phyloP scores from a whole-genome alignment of 371 early-diverging fungal genomes.

The Mortierella sp. region DNA sequence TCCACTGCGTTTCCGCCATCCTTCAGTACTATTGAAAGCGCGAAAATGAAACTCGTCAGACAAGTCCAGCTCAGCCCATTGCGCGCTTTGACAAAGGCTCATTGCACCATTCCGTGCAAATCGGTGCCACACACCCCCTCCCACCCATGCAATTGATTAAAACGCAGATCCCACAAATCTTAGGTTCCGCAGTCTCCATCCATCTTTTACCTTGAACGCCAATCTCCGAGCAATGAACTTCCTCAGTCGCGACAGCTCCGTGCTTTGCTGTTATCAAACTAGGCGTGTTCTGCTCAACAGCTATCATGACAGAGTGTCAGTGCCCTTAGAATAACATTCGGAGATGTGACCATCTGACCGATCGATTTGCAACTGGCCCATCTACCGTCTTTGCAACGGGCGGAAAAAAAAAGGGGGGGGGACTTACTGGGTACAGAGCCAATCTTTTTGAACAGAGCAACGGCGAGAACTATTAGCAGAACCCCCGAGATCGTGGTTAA shows the following conservation, averaged over 20 bases:
- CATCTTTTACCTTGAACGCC: conserved; percentile 83
- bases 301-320: conserved; percentile 7
- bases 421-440: conserved; percentile 29
- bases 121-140: too few relatives aligned
- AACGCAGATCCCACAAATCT: not conserved
- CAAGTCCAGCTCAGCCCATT: too few relatives aligned
- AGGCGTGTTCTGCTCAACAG: conserved; percentile 19
- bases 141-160: too few relatives aligned
- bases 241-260: conserved; percentile 89
- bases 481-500: conserved; percentile 32
- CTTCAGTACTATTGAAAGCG: conserved; percentile 68
- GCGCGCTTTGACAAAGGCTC: too few relatives aligned
- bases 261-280: conserved; percentile 49
- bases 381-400: too few relatives aligned
- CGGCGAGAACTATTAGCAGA: conserved; percentile 24
- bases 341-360: too few relatives aligned
- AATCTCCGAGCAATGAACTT: conserved; percentile 79
- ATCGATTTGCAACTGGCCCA: too few relatives aligned
- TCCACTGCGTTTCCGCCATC: conserved; percentile 98
- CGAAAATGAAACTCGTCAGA: too few relatives aligned
- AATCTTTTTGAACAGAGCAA: conserved; percentile 36
- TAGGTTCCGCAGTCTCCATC: too few relatives aligned
- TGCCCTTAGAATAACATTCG: too few relatives aligned
- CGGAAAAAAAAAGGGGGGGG: not conserved
- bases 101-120: too few relatives aligned